Base-by-base conservation (phyloP, 495 filamentous ascomycete genomes). In the Penicillium canariense region DNA sequence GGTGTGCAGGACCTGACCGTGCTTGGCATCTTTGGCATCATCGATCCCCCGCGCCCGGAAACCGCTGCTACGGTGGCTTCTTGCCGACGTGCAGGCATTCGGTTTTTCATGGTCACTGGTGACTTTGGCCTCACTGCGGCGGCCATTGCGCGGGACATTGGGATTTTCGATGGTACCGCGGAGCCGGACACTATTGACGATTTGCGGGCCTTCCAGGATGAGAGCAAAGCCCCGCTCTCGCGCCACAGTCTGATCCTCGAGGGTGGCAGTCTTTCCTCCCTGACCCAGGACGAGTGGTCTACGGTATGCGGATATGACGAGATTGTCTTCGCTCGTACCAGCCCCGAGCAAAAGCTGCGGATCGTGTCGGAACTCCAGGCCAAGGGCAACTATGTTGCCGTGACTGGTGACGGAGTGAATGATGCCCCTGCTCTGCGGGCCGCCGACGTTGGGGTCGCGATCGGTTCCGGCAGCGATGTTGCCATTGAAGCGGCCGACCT, bases 401-500 rank as follows among this genome's bases (percentile, higher is more conserved):
- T 86, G 66, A 85, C 81, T 8, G 84, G 86, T 50, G 86, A 89
- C 55, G 86, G 86, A 27, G 83, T 87, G 50, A 89, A 89, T 58
- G 86, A 89, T 60, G 81, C 84, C 8, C 85, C 85, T 7, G 83
- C 83, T 26, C 71, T 89, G 35, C 83, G 83, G 46, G 73, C 77
- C 25, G 82, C 86, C 20, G 81, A 89, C 59, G 80, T 88, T 5
- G 86, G 86, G 46, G 81, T 89, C 52, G 84, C 85, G 3, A 83
- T 88, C 70, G 84, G 81, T 26, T 76, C 74, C 11, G 73, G 77
- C 23, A 80, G 78, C 22, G 82, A 84, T 36, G 79, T 84, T 2
- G 82, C 82, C 15, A 81, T 74, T 81, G 94, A 96, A 72, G 93
- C 93, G 5, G 90, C 93, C 10, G 88, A 95, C 61, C 81, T 97